phyloP scores from a whole-genome alignment of 106 monocot genomes.

The Agapanthus africanus region DNA sequence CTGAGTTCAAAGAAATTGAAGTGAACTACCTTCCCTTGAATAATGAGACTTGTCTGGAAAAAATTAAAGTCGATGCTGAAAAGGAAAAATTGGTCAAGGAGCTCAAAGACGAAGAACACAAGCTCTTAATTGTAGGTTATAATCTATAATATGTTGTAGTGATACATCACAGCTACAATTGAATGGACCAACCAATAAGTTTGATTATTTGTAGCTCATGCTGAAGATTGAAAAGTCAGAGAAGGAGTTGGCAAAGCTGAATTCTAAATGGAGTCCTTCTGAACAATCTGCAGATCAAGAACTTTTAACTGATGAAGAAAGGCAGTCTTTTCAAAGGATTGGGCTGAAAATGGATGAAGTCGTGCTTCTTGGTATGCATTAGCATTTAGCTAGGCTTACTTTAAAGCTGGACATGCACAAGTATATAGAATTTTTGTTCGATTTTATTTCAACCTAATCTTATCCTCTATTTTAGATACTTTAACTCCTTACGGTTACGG shows the following conservation, averaged over 20 bases:
- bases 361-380: slow-evolving; percentile 58
- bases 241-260: slow-evolving; percentile 46
- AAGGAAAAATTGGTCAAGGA: slow-evolving; percentile 54
- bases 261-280: slow-evolving; percentile 39
- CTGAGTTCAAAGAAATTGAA: slow-evolving; percentile 60
- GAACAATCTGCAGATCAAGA: slow-evolving; percentile 54
- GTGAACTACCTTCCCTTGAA: slow-evolving; percentile 15
- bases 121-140: slow-evolving; percentile 57
- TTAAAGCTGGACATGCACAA: no score
- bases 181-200: no score
- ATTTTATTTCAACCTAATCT: no score
- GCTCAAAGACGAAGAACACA: slow-evolving; percentile 50
- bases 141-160: background rate
- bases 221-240: slow-evolving; percentile 71
- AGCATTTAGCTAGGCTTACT: no score
- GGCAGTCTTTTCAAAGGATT: slow-evolving; percentile 40
- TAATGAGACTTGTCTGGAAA: slow-evolving; percentile 7
- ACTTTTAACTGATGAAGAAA: slow-evolving; percentile 86
- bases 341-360: slow-evolving; percentile 77
- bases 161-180: background rate
- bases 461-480: no score
- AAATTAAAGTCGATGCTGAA: slow-evolving; percentile 50
- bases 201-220: no score
- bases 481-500: no score
- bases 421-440: no score